Conservation (phyloP, 2,329 filamentous ascomycete genomes). For the Sphaceloma murrayae region DNA sequence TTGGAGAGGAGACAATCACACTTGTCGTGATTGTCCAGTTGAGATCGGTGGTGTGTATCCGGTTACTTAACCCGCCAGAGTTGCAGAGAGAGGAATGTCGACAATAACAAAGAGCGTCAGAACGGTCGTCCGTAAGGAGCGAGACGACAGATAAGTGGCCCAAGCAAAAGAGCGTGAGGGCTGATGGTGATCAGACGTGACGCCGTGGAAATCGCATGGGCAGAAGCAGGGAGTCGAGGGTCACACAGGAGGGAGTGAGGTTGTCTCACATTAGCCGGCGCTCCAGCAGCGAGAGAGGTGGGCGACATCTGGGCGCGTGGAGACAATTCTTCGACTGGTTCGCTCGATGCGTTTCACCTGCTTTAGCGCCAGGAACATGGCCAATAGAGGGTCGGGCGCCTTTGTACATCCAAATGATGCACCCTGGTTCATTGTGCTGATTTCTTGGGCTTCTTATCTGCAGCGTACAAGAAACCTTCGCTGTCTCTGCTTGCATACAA, state of each 20-base stretch:
- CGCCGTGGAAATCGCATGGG: conserved; percentile 8
- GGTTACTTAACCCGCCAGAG: no score
- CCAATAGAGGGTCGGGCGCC: conserved; percentile 1
- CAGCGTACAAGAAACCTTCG: conserved; percentile 3
- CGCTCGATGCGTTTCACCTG: neutral
- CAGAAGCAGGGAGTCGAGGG: neutral
- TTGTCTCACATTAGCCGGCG: neutral
- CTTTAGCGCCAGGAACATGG: conserved; percentile 1
- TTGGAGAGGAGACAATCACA: no score
- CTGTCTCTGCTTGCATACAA: neutral
- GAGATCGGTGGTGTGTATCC: no score
- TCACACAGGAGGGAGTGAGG: neutral
- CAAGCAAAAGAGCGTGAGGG: conserved; percentile 4
- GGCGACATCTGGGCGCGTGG: conserved; percentile 7
- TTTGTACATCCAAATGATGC: no score
- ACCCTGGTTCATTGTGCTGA: no score
- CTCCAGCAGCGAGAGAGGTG: no score
- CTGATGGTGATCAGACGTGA: conserved; percentile 8
- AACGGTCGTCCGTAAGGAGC: conserved; percentile 11
- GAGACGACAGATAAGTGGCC: conserved; percentile 13
- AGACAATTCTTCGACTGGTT: no score
- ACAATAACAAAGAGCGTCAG: conserved; percentile 14
- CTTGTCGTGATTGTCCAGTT: no score
- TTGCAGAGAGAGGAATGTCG: conserved; percentile 6
- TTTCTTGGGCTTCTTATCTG: conserved; percentile 13